A percentile compares a stretch with the other conserved stretches of the same genome.
phyloP scores from a whole-genome alignment of 257 asterid genomes.

The Solanum rostratum region DNA sequence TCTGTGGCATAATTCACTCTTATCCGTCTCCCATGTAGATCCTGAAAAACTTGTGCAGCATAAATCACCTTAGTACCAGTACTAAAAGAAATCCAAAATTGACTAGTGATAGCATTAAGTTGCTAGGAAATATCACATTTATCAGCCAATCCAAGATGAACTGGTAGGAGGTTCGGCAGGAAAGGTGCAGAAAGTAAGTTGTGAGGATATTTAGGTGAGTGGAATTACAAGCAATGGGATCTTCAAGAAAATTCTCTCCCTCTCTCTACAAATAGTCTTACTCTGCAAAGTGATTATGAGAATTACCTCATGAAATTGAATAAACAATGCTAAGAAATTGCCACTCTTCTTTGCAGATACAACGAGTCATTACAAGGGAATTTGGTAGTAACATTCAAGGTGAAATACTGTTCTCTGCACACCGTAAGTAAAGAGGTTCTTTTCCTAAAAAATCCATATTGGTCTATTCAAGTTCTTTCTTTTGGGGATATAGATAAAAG shows the following conservation, averaged over 20 bases:
- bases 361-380: not conserved
- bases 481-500: not conserved
- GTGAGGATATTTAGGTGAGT: not conserved
- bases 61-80: not conserved
- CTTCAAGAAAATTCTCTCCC: not conserved
- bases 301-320: not conserved
- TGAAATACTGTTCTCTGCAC: not conserved
- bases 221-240: not conserved
- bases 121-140: not conserved
- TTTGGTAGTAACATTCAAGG: not conserved
- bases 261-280: not conserved
- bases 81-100: not conserved
- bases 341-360: not conserved
- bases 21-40: slow-evolving; percentile 28
- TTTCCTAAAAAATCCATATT: not conserved
- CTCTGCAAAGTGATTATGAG: not conserved
- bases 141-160: not conserved
- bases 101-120: too few species aligned
- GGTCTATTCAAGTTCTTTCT: not conserved
- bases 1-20: slow-evolving; percentile 32
- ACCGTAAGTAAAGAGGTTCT: not conserved
- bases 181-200: not conserved
- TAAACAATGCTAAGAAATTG: not conserved
- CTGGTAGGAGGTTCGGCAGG: not conserved
- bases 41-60: slow-evolving; percentile 5